Percentiles rank a stretch among this genome's conserved stretches.
Evolutionary conservation across 1,284 basidiomycete genomes (phyloP).

Genomic region (Meira nashicola): DNA sequence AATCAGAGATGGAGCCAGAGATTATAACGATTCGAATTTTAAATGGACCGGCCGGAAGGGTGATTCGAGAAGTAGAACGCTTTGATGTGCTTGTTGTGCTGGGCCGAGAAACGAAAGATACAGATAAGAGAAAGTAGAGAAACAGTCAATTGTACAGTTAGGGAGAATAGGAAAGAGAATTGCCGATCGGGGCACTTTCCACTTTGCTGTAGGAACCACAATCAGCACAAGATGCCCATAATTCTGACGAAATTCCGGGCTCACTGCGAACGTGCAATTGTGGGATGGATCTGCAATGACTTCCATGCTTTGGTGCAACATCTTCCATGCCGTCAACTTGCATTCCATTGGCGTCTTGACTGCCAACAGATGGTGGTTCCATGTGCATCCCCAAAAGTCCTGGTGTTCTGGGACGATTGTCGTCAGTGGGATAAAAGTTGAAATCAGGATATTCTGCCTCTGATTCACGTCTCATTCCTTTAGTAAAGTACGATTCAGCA

Average conservation of each 20-base stretch:
- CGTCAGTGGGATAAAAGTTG: slow-evolving; percentile 2
- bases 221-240: slow-evolving; percentile 6
- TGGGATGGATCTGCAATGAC: slow-evolving; percentile 8
- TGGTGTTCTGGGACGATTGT: neutral
- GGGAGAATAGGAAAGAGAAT: slow-evolving; percentile 2
- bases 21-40: too few relatives aligned
- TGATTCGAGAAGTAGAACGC: too few relatives aligned
- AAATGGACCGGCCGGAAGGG: too few relatives aligned
- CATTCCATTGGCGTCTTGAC: neutral
- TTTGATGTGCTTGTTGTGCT: too few relatives aligned
- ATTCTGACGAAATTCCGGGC: neutral
- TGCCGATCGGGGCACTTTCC: neutral
- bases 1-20: too few relatives aligned
- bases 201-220: slow-evolving; percentile 1
- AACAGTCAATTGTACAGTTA: neutral
- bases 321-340: neutral
- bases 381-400: slow-evolving; percentile 9
- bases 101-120: too few relatives aligned
- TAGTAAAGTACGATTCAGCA: slow-evolving; percentile 7
- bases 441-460: slow-evolving; percentile 6
- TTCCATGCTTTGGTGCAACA: neutral
- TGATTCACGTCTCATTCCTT: neutral
- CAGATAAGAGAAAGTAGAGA: neutral
- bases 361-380: neutral
- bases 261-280: slow-evolving; percentile 1